Percentiles rank a stretch among this genome's conserved stretches.
Conservation (phyloP, 2,329 filamentous ascomycete genomes). For the Gaeumannomyces tritici region DNA sequence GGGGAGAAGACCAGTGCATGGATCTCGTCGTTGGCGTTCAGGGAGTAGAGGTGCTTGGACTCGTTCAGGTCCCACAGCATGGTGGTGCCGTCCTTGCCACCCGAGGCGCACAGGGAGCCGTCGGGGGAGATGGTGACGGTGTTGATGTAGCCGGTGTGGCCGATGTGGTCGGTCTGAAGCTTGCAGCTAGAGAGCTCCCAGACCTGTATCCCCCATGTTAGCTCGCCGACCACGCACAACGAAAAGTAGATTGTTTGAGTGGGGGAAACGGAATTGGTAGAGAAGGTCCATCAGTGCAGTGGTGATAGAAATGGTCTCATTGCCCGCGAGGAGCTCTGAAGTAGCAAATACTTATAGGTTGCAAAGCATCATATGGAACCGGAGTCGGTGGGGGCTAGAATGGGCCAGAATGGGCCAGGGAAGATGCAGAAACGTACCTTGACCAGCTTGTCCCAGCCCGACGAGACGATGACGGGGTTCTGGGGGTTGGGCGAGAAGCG, state of each 20-base stretch:
- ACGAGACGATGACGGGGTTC: slow-evolving; percentile 98
- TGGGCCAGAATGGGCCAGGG: not conserved
- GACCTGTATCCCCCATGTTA: slow-evolving; percentile 51
- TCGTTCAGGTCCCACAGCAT: slow-evolving; percentile 99
- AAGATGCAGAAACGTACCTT: slow-evolving; percentile 65
- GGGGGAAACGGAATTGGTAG: slow-evolving; percentile 6
- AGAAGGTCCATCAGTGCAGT: slow-evolving; percentile 60
- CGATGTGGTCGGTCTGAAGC: slow-evolving; percentile 99
- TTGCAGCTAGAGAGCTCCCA: slow-evolving; percentile 99
- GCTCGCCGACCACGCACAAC: not conserved
- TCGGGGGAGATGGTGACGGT: slow-evolving; percentile 99
- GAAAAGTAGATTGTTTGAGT: not conserved
- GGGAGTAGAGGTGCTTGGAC: slow-evolving; percentile 99
- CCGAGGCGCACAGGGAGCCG: slow-evolving; percentile 96
- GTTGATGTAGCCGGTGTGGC: slow-evolving; percentile 99
- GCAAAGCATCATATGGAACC: slow-evolving; percentile 79
- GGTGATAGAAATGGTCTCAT: slow-evolving; percentile 82
- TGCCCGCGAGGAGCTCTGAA: slow-evolving; percentile 88
- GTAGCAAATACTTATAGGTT: slow-evolving; percentile 99
- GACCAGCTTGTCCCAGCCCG: slow-evolving; percentile 99
- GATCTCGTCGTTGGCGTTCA: slow-evolving; percentile 99
- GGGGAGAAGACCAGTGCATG: slow-evolving; percentile 99
- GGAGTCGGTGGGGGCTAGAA: slow-evolving; percentile 2
- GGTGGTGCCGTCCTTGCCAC: slow-evolving; percentile 99
- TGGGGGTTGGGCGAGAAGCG: slow-evolving; percentile 99